phyloP scores from a whole-genome alignment of 176 grass and related monocot genomes.

The Zoysia pacifica region DNA sequence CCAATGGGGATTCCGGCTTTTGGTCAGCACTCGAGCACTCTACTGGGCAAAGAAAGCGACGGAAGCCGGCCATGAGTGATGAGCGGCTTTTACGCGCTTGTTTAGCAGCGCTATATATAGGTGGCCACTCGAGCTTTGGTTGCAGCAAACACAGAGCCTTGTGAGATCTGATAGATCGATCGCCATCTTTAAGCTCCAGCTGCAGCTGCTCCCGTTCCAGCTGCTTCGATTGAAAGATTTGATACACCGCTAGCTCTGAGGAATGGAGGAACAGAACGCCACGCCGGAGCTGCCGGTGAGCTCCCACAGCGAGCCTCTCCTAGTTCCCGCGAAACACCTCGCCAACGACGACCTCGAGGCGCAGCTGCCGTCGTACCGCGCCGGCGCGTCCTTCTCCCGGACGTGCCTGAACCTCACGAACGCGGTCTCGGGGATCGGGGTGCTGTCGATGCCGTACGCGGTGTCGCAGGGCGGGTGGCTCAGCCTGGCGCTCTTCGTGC shows the following conservation, averaged over 20 bases:
- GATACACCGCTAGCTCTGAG: not conserved
- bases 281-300: not conserved
- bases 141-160: not conserved
- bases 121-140: not conserved
- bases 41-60: not conserved
- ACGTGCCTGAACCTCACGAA: constrained; percentile 70
- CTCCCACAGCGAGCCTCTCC: not conserved
- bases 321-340: not conserved
- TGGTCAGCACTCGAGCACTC: not conserved
- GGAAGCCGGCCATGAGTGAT: no score
- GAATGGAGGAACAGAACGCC: not conserved
- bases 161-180: not conserved
- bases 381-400: constrained; percentile 44
- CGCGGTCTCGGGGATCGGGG: constrained; percentile 61
- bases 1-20: not conserved
- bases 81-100: not conserved
- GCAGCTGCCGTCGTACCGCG: not conserved
- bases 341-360: constrained; percentile 16
- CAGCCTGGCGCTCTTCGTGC: constrained; percentile 52
- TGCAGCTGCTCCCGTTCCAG: not conserved
- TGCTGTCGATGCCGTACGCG: constrained; percentile 65
- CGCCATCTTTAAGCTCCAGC: not conserved
- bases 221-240: not conserved
- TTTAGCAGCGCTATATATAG: not conserved
- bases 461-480: constrained; percentile 65